Conservation (phyloP, 768 basidiomycete species). For the Auricularia cornea region DNA sequence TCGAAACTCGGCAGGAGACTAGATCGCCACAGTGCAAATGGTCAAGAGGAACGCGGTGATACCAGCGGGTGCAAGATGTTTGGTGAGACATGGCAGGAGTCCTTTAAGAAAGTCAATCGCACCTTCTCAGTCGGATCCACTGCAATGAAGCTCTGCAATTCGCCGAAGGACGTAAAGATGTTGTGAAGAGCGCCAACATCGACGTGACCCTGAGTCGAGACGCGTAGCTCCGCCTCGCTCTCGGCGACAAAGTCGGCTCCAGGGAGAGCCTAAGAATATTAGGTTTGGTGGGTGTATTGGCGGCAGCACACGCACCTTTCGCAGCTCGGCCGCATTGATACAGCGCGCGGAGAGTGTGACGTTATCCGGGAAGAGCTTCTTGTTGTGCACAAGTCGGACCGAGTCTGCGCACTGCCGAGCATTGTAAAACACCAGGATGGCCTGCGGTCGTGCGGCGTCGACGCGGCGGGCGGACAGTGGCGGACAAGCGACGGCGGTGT, state of each 20-base stretch:
- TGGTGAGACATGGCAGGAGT: not conserved
- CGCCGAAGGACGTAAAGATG: constrained; percentile 24
- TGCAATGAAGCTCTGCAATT: constrained; percentile 20
- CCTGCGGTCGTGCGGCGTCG: not conserved
- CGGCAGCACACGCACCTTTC: constrained; percentile 28
- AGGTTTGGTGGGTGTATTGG: constrained; percentile 1
- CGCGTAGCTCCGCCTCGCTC: constrained; percentile 43
- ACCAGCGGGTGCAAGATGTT: too few relatives aligned
- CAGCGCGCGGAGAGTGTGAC: constrained; percentile 19
- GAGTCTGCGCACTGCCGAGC: constrained; percentile 45
- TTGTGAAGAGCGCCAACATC: constrained; percentile 16
- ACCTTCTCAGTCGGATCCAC: constrained; percentile 8
- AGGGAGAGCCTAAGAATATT: constrained; percentile 8
- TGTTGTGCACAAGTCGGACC: constrained; percentile 32
- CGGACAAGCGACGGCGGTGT: not conserved
- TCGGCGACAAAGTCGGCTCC: constrained; percentile 41
- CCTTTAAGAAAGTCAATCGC: not conserved
- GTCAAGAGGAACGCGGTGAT: too few relatives aligned
- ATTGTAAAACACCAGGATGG: constrained; percentile 53
- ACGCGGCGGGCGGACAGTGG: not conserved
- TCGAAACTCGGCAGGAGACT: constrained; percentile 33
- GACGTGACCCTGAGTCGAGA: constrained; percentile 21
- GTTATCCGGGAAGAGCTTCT: constrained; percentile 7
- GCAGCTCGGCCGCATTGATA: constrained; percentile 27
- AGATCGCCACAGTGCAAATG: too few relatives aligned